phyloP scores from a whole-genome alignment of 208 protist species.

The Leptomonas pyrrhocoris region DNA sequence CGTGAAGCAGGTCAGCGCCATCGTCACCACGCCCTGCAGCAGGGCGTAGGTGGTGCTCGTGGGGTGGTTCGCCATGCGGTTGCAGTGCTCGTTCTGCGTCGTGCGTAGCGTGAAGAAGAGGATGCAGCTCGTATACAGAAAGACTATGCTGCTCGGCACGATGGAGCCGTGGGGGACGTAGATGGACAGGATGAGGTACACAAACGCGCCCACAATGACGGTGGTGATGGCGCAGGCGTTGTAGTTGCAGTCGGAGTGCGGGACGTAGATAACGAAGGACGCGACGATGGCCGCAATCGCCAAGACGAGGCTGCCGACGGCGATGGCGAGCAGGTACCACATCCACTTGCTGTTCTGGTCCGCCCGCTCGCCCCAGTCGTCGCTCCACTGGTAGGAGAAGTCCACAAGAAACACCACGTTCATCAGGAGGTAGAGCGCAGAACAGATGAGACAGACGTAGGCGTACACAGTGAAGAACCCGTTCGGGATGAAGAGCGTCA shows the following conservation, averaged over 20 bases:
- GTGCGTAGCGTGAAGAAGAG: slow-evolving; percentile 88
- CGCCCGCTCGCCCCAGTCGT: slow-evolving; percentile 86
- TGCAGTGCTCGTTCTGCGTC: slow-evolving; percentile 64
- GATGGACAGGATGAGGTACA: slow-evolving; percentile 86
- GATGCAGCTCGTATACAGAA: slow-evolving; percentile 87
- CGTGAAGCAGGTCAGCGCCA: slow-evolving; percentile 58
- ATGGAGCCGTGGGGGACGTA: slow-evolving; percentile 88
- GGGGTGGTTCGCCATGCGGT: slow-evolving; percentile 39
- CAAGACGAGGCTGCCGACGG: slow-evolving; percentile 48
- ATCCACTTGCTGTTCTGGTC: slow-evolving; percentile 85
- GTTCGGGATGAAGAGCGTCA: slow-evolving; percentile 87
- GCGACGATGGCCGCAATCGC: slow-evolving; percentile 52
- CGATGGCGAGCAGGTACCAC: slow-evolving; percentile 81
- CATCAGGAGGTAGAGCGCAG: slow-evolving; percentile 83
- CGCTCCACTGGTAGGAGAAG: slow-evolving; percentile 93
- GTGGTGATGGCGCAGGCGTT: slow-evolving; percentile 86
- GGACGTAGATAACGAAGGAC: slow-evolving; percentile 81
- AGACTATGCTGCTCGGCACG: slow-evolving; percentile 92
- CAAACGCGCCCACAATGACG: slow-evolving; percentile 71
- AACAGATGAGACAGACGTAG: slow-evolving; percentile 82
- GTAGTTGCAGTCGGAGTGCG: slow-evolving; percentile 80
- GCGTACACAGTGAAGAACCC: slow-evolving; percentile 84
- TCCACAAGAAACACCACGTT: slow-evolving; percentile 95
- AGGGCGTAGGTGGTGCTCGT: slow-evolving; percentile 55
- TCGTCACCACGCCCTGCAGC: slow-evolving; percentile 49